Evolutionary conservation across 73 alveolate species (phyloP).

Genomic region (Effrenium voratum): DNA sequence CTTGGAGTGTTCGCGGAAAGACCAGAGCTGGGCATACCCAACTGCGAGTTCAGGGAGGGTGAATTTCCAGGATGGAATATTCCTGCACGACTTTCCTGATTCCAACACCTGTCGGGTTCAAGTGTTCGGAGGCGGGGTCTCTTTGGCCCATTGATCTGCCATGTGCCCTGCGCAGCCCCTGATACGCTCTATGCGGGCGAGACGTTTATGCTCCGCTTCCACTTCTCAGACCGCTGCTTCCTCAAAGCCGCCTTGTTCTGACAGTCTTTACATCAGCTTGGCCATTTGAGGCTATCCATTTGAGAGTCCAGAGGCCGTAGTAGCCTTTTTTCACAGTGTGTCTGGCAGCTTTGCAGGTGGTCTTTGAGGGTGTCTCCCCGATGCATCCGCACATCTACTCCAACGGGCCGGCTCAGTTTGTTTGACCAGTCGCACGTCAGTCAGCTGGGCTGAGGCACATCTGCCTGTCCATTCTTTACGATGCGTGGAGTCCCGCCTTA

Average conservation of each 20-base stretch:
- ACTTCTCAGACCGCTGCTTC: slow-evolving; percentile 33
- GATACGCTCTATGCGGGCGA: slow-evolving; percentile 73
- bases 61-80: slow-evolving; percentile 42
- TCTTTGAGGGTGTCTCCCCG: slow-evolving; percentile 68
- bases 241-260: neutral
- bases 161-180: slow-evolving; percentile 42
- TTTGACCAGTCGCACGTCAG: neutral
- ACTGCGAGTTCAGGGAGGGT: neutral
- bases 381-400: slow-evolving; percentile 82
- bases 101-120: slow-evolving; percentile 54
- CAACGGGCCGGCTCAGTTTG: slow-evolving; percentile 23
- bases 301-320: slow-evolving; percentile 67
- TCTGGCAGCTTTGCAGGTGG: slow-evolving; percentile 19
- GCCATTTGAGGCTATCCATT: slow-evolving; percentile 62
- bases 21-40: neutral
- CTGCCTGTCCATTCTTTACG: slow-evolving; percentile 82
- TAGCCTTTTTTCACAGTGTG: neutral
- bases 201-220: slow-evolving; percentile 64
- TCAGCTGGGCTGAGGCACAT: slow-evolving; percentile 26
- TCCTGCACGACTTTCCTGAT: slow-evolving; percentile 48
- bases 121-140: slow-evolving; percentile 41
- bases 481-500: slow-evolving; percentile 85
- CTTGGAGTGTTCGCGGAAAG: neutral
- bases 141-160: neutral
- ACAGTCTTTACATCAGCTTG: neutral